Evolutionary conservation across 345 rosid species (phyloP).

Genomic region (Lumnitzera racemosa): DNA sequence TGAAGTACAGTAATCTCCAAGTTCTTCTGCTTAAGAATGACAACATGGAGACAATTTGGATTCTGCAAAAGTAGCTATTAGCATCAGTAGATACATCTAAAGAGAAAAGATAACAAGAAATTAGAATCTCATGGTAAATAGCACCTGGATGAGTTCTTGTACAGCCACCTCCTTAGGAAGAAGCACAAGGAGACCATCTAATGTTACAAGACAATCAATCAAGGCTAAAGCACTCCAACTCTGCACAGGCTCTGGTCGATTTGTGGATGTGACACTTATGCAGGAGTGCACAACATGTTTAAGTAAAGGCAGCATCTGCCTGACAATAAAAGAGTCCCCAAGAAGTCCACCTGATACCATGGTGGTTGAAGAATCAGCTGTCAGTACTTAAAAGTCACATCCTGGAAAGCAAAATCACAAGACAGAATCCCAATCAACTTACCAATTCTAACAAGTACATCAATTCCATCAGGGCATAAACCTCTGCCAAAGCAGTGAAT

Average conservation of each 20-base stretch:
- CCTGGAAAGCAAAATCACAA: constrained; percentile 4
- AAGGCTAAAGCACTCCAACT: constrained; percentile 83
- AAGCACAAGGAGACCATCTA: constrained; percentile 66
- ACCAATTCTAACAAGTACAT: constrained; percentile 92
- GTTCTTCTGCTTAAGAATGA: constrained; percentile 62
- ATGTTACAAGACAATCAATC: constrained; percentile 65
- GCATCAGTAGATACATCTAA: too few species aligned
- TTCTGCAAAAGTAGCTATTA: constrained; percentile 37
- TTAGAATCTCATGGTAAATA: constrained; percentile 12
- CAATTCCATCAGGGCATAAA: constrained; percentile 79
- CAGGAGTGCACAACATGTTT: constrained; percentile 63
- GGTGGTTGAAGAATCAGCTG: too few species aligned
- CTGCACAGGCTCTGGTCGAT: constrained; percentile 78
- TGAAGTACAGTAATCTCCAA: constrained; percentile 64
- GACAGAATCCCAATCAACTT: constrained; percentile 14
- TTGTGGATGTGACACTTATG: constrained; percentile 44
- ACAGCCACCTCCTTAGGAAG: constrained; percentile 61
- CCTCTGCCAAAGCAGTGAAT: constrained; percentile 94
- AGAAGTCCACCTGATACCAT: constrained; percentile 58
- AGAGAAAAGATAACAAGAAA: constrained; percentile 1
- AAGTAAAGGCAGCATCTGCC: constrained; percentile 84
- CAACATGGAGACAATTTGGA: constrained; percentile 51
- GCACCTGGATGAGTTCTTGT: constrained; percentile 74
- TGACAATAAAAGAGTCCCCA: constrained; percentile 63
- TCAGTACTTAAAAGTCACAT: too few species aligned